Evolutionary conservation across 345 rosid genomes (phyloP).

Genomic region (Atalantia buxifolia): DNA sequence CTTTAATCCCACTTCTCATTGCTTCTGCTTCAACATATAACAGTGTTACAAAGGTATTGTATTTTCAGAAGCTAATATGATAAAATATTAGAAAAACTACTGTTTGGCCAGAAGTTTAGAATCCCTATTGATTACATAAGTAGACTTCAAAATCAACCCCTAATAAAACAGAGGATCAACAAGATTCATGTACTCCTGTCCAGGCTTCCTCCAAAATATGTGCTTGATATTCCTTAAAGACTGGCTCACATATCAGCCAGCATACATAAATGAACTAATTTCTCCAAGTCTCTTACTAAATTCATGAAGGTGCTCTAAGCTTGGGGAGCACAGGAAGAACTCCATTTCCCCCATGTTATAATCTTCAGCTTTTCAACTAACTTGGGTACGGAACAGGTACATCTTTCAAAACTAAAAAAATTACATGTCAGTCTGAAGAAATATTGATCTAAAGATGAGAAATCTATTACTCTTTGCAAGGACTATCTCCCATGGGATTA

Average conservation of each 20-base stretch:
- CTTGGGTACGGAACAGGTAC: too few species aligned
- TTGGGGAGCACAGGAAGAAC: neutral
- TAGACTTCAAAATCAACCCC: neutral
- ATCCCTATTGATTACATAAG: neutral
- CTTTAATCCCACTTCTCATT: too few species aligned
- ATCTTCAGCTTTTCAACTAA: neutral
- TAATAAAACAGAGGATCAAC: neutral
- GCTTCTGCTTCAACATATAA: too few species aligned
- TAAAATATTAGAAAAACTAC: too few species aligned
- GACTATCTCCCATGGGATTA: neutral
- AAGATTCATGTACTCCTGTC: neutral
- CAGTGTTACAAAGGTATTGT: neutral
- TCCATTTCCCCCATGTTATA: neutral
- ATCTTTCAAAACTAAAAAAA: neutral
- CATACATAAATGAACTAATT: neutral
- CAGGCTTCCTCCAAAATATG: neutral
- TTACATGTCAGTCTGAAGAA: neutral
- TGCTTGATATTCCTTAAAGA: neutral
- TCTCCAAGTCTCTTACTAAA: neutral
- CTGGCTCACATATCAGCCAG: neutral
- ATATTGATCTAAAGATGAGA: neutral
- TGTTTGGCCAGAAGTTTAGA: neutral
- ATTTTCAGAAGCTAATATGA: neutral
- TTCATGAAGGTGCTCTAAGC: neutral
- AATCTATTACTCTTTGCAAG: neutral